Percentiles rank a stretch among this genome's conserved stretches.
Conservation (phyloP, 1,139 yeast genomes). For the Debaryomyces coudertii region DNA sequence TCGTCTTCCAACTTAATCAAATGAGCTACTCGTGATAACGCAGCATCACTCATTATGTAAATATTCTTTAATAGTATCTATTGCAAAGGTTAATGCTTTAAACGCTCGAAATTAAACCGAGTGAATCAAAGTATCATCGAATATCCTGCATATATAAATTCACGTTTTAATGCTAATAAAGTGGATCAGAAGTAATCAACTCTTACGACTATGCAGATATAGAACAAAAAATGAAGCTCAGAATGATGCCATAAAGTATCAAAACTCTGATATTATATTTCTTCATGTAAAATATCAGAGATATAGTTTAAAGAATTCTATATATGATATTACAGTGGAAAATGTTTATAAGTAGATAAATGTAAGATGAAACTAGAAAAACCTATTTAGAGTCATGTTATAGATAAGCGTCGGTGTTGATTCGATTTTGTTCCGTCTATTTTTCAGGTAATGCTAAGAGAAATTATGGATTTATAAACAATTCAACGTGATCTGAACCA, state of each 20-base stretch:
- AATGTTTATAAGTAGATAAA: not conserved
- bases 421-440: not conserved
- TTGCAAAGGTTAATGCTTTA: not conserved
- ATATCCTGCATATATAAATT: not conserved
- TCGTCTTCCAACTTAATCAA: conserved; percentile 57
- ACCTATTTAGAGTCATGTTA: not conserved
- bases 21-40: conserved; percentile 47
- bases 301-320: not conserved
- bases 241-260: too few relatives aligned
- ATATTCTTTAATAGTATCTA: not conserved
- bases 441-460: conserved; percentile 1
- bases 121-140: conserved; percentile 1
- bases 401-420: not conserved
- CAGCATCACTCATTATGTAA: conserved; percentile 43
- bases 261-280: too few relatives aligned
- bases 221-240: too few relatives aligned
- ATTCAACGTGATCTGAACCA: conserved; percentile 9
- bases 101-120: not conserved
- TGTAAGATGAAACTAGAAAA: conserved; percentile 4
- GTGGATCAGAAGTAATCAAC: too few relatives aligned
- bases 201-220: not conserved
- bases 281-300: not conserved
- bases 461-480: conserved; percentile 3
- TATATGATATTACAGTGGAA: too few relatives aligned
- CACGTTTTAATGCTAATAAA: too few relatives aligned